These are phyloP conservation scores for Cytospora piceicola DNA, from an alignment of 2,329 filamentous ascomycete genomes.

Conservation along the genomic window DNA sequence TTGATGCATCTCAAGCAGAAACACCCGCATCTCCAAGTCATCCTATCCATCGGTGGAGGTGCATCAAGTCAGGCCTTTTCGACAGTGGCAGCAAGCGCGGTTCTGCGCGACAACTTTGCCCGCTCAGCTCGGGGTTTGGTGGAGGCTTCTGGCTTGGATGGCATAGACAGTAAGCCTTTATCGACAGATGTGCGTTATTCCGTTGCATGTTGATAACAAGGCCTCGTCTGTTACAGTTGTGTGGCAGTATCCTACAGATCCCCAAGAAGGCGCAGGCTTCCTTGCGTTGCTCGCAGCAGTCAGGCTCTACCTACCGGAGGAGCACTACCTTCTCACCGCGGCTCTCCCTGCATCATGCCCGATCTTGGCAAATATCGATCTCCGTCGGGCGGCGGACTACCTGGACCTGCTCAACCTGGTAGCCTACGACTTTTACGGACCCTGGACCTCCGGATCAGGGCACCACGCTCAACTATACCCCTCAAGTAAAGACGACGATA, in stretches of 20 bases:
- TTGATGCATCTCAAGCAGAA: slow-evolving; percentile 73
- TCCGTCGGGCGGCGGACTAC: slow-evolving; percentile 63
- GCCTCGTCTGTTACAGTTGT: slow-evolving; percentile 61
- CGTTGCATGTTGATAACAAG: neutral
- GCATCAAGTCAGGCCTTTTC: slow-evolving; percentile 69
- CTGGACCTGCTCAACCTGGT: slow-evolving; percentile 79
- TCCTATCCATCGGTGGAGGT: slow-evolving; percentile 76
- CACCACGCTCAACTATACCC: slow-evolving; percentile 78
- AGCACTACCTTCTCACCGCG: slow-evolving; percentile 71
- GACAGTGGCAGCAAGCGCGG: slow-evolving; percentile 63
- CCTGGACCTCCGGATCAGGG: slow-evolving; percentile 69
- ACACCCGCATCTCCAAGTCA: slow-evolving; percentile 72
- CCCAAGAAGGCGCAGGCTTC: slow-evolving; percentile 71
- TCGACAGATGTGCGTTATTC: neutral
- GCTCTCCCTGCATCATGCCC: slow-evolving; percentile 71
- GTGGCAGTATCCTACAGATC: slow-evolving; percentile 75
- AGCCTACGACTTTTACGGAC: slow-evolving; percentile 78
- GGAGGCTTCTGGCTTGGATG: slow-evolving; percentile 71
- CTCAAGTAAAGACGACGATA: slow-evolving; percentile 56
- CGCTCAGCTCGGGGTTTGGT: slow-evolving; percentile 68
- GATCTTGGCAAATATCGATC: slow-evolving; percentile 70
- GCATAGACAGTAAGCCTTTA: slow-evolving; percentile 69
- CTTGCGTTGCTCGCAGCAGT: slow-evolving; percentile 68
- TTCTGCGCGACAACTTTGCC: slow-evolving; percentile 70
- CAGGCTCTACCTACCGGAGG: slow-evolving; percentile 68